phyloP scores from a whole-genome alignment of 495 filamentous ascomycete species.

The Aspergillus incahuasiensis region DNA sequence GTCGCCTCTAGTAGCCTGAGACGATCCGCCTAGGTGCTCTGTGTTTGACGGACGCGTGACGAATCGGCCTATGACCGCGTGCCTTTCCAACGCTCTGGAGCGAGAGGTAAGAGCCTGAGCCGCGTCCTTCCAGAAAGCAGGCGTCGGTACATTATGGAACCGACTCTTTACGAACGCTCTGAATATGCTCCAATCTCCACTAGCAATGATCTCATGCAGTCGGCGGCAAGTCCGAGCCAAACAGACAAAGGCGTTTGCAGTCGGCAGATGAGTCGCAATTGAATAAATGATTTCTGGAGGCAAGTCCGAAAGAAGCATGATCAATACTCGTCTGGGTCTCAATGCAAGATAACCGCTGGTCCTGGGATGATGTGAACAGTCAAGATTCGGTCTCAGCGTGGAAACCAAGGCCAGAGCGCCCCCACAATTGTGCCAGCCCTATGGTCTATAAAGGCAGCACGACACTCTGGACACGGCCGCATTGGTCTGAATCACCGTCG shows the following conservation, averaged over 20 bases:
- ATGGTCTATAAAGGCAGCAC: not conserved
- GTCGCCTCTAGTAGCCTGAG: slow-evolving; percentile 27
- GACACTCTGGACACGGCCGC: not conserved
- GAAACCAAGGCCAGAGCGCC: not conserved
- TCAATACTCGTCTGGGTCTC: not conserved
- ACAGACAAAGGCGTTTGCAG: slow-evolving; percentile 41
- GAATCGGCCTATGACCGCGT: slow-evolving; percentile 53
- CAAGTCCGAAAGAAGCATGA: slow-evolving; percentile 32
- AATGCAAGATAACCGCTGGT: not conserved
- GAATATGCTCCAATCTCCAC: slow-evolving; percentile 54
- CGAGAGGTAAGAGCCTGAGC: slow-evolving; percentile 54
- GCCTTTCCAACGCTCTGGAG: slow-evolving; percentile 55
- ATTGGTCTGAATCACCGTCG: not conserved
- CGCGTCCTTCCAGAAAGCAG: slow-evolving; percentile 48
- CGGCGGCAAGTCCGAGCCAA: slow-evolving; percentile 48
- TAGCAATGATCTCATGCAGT: slow-evolving; percentile 45
- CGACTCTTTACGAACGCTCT: slow-evolving; percentile 47
- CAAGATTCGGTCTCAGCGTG: not conserved
- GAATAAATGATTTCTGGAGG: slow-evolving; percentile 59
- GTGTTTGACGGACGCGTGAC: slow-evolving; percentile 39
- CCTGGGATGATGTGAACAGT: not conserved
- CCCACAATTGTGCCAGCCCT: not conserved
- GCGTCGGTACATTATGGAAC: slow-evolving; percentile 44
- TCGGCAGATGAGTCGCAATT: slow-evolving; percentile 50
- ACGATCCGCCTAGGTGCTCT: slow-evolving; percentile 23